Evolutionary conservation across 2,329 filamentous ascomycete genomes (phyloP).

Genomic region (Fusarium pseudonygamai): DNA sequence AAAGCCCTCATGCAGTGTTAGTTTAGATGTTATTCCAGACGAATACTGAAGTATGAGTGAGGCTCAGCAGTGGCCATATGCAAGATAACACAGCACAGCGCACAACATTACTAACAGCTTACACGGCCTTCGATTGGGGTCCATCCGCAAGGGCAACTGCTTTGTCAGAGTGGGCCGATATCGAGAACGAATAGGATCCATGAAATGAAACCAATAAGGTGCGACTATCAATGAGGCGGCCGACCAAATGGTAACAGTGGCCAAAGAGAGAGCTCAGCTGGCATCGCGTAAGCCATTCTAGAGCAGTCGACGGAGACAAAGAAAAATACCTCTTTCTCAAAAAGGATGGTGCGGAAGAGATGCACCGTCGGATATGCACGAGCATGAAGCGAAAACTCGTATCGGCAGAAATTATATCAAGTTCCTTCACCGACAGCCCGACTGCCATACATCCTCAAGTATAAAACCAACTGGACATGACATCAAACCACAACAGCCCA

Average conservation of each 20-base stretch:
- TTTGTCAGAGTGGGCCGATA: too few species aligned
- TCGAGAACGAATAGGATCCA: too few species aligned
- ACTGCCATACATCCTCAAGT: fast-evolving
- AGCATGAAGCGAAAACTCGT: background rate
- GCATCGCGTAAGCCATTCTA: background rate
- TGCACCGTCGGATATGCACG: background rate
- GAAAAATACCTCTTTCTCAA: background rate
- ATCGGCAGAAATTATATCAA: fast-evolving
- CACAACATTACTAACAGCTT: too few species aligned
- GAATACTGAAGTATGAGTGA: too few species aligned
- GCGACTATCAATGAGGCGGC: background rate
- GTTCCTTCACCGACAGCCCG: background rate
- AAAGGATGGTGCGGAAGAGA: background rate
- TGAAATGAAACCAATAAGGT: too few species aligned
- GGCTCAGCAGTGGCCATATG: too few species aligned
- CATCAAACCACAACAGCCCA: fast-evolving
- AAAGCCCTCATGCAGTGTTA: too few species aligned
- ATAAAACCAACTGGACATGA: fast-evolving
- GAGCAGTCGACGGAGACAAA: background rate
- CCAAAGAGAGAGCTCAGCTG: background rate
- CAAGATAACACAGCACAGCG: too few species aligned
- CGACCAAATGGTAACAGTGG: background rate
- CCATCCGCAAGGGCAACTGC: too few species aligned
- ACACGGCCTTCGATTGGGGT: too few species aligned
- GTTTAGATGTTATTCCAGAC: too few species aligned